Evolutionary conservation across 495 filamentous ascomycete species (phyloP).

Genomic region (Ascobolus immersus): DNA sequence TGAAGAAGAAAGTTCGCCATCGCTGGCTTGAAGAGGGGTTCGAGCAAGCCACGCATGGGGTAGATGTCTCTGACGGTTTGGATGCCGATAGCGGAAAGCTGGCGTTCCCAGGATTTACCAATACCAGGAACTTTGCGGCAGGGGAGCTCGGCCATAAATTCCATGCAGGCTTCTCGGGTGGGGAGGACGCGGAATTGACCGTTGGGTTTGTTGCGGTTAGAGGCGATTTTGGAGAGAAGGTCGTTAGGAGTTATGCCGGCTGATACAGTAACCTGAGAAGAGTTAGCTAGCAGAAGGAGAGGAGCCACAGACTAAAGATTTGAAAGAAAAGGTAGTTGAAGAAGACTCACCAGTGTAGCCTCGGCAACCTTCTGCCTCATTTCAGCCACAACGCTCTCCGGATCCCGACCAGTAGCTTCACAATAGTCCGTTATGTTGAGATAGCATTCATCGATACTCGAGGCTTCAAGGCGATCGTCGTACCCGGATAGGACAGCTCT

Average conservation of each 20-base stretch:
- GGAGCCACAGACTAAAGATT: too few relatives aligned
- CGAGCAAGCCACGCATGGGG: conserved; percentile 9
- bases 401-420: too few relatives aligned
- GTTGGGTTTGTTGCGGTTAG: conserved; percentile 89
- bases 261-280: conserved; percentile 75
- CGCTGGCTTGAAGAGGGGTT: conserved; percentile 67
- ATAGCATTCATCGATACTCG: conserved; percentile 88
- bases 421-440: conserved; percentile 84
- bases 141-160: conserved; percentile 60
- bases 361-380: too few relatives aligned
- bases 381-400: too few relatives aligned
- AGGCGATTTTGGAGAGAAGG: conserved; percentile 72
- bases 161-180: conserved; percentile 48
- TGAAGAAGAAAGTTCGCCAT: conserved; percentile 62
- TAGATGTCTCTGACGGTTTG: too few relatives aligned
- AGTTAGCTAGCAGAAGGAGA: too few relatives aligned
- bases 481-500: too few relatives aligned
- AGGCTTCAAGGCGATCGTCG: conserved; percentile 72
- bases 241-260: conserved; percentile 75
- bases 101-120: conserved; percentile 79
- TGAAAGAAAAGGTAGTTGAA: too few relatives aligned
- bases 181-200: conserved; percentile 57
- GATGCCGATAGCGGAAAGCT: conserved; percentile 66
- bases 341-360: too few relatives aligned
- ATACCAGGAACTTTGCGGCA: conserved; percentile 82